Base-by-base conservation (phyloP, 148 eudicot species). In the Persicaria tinctoria region DNA sequence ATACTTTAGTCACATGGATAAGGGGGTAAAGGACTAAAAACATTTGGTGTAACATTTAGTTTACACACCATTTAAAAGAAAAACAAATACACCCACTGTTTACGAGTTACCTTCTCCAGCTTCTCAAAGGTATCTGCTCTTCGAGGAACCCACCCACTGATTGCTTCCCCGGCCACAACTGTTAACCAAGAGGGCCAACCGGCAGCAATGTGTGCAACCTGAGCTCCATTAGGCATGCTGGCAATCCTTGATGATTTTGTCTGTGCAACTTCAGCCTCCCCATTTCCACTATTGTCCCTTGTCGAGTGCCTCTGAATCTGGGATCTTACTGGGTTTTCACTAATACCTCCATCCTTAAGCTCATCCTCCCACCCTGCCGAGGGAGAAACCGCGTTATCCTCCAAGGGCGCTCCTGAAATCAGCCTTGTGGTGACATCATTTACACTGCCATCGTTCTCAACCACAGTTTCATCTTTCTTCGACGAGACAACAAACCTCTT, bases 391-490 rank as follows among this genome's bases (percentile, higher is more conserved):
- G 0, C 73, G 8, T 70, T 70, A 45, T 70, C 53, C 59, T 51
- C 59, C 75, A 6, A 14, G 8, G 60, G 23, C 8, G 44, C 75
- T 44, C 59, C 75, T 13, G 87, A 80, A 74, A 89, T 85, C 76
- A 89, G 86, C 83, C 90, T 76, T 6, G 85, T 71, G 20, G 90
- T 87, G 16, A 84, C 90, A 77, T 89, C 81, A 57, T 75, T 75
- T 10, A 76, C 74, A 16, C 76, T 70, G 44, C 75, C 76, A 68
- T 83, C 85, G 20, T 56, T 75, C 77, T 80, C 85, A 68, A 83
- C 81, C 23, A 68, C 62, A 45, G 80, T 68, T 72, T 83, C 85
- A n/a, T 83, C 85, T 75, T 66, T 83, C 60, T 77, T 79, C 5
- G 85, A 66, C 45, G 82, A 83, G 68, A 80, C 55, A 68, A 77